These are phyloP conservation scores for Barnettozyma sucrosica DNA, from an alignment of 805 yeast genomes.

Conservation along the genomic window DNA sequence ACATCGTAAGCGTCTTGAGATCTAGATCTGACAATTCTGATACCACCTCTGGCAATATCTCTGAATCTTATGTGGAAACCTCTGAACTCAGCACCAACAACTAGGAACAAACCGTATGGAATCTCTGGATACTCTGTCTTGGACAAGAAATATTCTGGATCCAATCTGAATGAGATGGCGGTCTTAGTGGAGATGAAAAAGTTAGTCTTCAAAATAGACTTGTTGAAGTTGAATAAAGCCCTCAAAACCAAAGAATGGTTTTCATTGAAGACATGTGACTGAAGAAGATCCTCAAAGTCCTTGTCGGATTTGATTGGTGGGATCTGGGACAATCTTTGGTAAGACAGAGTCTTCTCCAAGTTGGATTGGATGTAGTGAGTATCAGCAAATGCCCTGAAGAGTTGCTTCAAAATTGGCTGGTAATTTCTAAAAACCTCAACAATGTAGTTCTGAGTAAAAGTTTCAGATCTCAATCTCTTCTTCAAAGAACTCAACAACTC, in stretches of 20 bases:
- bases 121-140: conserved; percentile 82
- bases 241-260: conserved; percentile 74
- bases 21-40: conserved; percentile 86
- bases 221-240: conserved; percentile 80
- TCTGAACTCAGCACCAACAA: conserved; percentile 93
- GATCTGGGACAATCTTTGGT: conserved; percentile 77
- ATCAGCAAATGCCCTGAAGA: conserved; percentile 89
- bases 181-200: conserved; percentile 92
- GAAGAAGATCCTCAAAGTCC: conserved; percentile 66
- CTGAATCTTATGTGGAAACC: conserved; percentile 97
- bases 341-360: conserved; percentile 74
- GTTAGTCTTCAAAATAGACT: conserved; percentile 85
- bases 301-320: conserved; percentile 67
- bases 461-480: conserved; percentile 86
- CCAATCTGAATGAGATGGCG: conserved; percentile 86
- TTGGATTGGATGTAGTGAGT: conserved; percentile 71
- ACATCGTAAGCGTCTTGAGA: conserved; percentile 78
- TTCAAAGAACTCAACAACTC: conserved; percentile 78
- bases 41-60: conserved; percentile 98
- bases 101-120: conserved; percentile 91
- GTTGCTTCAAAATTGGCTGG: conserved; percentile 65
- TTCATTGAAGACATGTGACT: conserved; percentile 65
- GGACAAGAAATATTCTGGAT: conserved; percentile 77
- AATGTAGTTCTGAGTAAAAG: conserved; percentile 82
- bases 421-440: conserved; percentile 68